Conservation (phyloP, 1,284 basidiomycete species). For the Coniophora puteana region DNA sequence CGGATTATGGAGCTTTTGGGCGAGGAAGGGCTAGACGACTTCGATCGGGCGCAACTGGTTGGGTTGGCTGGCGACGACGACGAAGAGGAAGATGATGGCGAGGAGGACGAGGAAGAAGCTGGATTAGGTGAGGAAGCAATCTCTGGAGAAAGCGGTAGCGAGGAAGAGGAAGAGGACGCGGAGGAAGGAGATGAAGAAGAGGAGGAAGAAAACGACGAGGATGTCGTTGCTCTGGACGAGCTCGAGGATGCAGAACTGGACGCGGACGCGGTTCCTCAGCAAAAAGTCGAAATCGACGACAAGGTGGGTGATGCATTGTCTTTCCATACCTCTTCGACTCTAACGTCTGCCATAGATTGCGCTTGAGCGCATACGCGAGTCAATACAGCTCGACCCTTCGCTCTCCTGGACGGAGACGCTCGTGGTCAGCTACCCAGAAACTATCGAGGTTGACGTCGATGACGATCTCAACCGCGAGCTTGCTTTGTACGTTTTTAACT, state of each 20-base stretch:
- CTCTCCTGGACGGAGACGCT: conserved; percentile 88
- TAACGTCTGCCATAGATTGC: conserved; percentile 52
- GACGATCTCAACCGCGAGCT: conserved; percentile 94
- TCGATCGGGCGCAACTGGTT: conserved; percentile 49
- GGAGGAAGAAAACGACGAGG: conserved; percentile 33
- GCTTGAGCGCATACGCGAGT: conserved; percentile 76
- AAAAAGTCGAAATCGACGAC: conserved; percentile 84
- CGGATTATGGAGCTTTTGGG: conserved; percentile 64
- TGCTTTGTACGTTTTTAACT: conserved; percentile 72
- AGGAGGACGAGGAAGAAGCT: conserved; percentile 30
- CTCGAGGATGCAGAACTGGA: conserved; percentile 58
- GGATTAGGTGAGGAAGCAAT: conserved; percentile 31
- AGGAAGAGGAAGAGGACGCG: conserved; percentile 14
- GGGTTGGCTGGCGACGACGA: conserved; percentile 35
- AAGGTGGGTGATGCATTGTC: conserved; percentile 44
- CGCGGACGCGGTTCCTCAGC: conserved; percentile 72
- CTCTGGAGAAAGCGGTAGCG: conserved; percentile 18
- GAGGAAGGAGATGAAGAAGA: conserved; percentile 36
- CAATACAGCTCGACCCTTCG: conserved; percentile 72
- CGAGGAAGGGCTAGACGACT: conserved; percentile 64
- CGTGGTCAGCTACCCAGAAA: conserved; percentile 68
- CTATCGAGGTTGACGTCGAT: conserved; percentile 75
- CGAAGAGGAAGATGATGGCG: conserved; percentile 32
- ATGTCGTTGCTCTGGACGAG: conserved; percentile 67
- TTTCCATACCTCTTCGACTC: conserved; percentile 5